These are phyloP conservation scores for Musa troglodytarum DNA, from an alignment of 176 grass and related monocot genomes.

Conservation along the genomic window DNA sequence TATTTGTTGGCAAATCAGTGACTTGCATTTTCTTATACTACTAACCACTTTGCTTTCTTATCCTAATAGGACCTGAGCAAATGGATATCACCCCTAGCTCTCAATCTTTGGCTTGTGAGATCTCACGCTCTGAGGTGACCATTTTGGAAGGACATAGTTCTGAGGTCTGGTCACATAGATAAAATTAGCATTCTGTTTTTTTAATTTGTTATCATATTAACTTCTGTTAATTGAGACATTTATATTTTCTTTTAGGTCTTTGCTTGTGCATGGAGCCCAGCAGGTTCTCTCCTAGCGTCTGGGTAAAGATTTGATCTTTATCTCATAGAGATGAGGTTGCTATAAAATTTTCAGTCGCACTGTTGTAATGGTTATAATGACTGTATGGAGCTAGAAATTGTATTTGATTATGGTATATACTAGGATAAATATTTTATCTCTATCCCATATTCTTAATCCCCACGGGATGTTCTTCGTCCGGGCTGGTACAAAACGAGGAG, in stretches of 20 bases:
- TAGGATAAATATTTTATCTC: neutral
- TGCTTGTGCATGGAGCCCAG: slow-evolving; percentile 95
- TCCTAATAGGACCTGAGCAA: slow-evolving; percentile 44
- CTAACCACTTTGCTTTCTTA: slow-evolving; percentile 7
- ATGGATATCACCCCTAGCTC: slow-evolving; percentile 50
- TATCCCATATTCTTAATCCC: neutral
- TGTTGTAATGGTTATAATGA: neutral
- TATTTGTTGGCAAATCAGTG: slow-evolving; percentile 16
- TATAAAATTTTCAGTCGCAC: neutral
- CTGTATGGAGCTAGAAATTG: neutral
- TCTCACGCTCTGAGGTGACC: slow-evolving; percentile 69
- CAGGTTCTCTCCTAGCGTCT: slow-evolving; percentile 96
- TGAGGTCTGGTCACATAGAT: slow-evolving; percentile 46
- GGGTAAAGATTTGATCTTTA: slow-evolving; percentile 40
- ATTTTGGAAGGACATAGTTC: slow-evolving; percentile 95
- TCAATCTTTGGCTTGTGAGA: slow-evolving; percentile 42
- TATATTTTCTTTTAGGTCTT: slow-evolving; percentile 56
- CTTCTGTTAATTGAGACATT: neutral
- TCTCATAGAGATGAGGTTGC: neutral
- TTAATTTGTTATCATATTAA: slow-evolving; percentile 2
- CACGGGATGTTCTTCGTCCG: too few relatives aligned
- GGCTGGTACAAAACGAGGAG: too few relatives aligned
- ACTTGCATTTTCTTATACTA: neutral
- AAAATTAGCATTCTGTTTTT: slow-evolving; percentile 9
- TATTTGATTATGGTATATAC: neutral